These are phyloP conservation scores for Catenaria anguillulae DNA, from an alignment of 371 early-diverging fungal species.

Conservation along the genomic window DNA sequence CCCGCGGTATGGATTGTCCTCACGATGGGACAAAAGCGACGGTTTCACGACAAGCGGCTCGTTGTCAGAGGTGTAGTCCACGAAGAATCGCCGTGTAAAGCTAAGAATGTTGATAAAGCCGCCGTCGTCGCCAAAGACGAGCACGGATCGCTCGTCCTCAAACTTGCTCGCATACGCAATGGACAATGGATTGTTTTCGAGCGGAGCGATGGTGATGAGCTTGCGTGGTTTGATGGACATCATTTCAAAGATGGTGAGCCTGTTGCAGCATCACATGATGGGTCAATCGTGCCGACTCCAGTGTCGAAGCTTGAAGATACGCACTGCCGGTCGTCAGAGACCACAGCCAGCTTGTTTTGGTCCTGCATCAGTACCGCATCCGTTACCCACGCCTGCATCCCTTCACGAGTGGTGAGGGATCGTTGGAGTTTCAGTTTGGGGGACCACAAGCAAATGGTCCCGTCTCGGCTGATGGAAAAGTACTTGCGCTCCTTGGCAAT, in stretches of 20 bases:
- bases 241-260: conserved; percentile 33
- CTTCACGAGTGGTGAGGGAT: conserved; percentile 24
- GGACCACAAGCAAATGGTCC: conserved; percentile 30
- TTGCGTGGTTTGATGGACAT: conserved; percentile 32
- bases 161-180: conserved; percentile 28
- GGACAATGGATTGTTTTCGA: conserved; percentile 36
- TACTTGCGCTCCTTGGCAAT: conserved; percentile 36
- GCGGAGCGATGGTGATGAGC: conserved; percentile 24
- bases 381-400: conserved; percentile 30
- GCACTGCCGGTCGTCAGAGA: conserved; percentile 35
- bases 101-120: conserved; percentile 35
- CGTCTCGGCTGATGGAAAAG: conserved; percentile 34
- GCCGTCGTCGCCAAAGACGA: conserved; percentile 37
- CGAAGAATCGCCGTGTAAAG: conserved; percentile 26
- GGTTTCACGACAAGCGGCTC: conserved; percentile 21
- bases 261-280: conserved; percentile 2
- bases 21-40: conserved; percentile 17
- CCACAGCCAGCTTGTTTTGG: conserved; percentile 27
- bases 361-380: conserved; percentile 33
- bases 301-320: conserved; percentile 5
- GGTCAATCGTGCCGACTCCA: background rate
- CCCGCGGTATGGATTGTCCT: conserved; percentile 23
- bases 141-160: conserved; percentile 29
- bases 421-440: conserved; percentile 27
- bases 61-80: conserved; percentile 22